Evolutionary conservation across 768 basidiomycete species (phyloP).

Genomic region (Rubroboletus satanas): DNA sequence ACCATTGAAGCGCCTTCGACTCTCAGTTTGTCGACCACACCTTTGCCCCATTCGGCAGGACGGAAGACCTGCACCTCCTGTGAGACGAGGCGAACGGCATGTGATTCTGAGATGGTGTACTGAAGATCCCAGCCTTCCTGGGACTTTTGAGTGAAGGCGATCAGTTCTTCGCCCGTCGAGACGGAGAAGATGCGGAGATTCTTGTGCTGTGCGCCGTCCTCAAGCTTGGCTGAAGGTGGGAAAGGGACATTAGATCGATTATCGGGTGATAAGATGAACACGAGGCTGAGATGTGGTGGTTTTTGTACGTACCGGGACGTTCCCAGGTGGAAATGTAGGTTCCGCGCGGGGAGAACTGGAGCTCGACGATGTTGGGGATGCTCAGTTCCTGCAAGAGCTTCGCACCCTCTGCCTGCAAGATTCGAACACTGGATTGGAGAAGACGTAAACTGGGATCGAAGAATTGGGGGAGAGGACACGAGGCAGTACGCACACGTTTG

Average conservation of each 20-base stretch:
- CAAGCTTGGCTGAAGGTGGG: constrained; percentile 61
- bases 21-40: constrained; percentile 75
- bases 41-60: constrained; percentile 76
- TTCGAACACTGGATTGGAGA: constrained; percentile 52
- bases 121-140: constrained; percentile 89
- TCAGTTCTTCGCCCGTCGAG: constrained; percentile 81
- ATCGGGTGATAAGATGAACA: constrained; percentile 16
- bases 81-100: constrained; percentile 76
- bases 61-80: constrained; percentile 81
- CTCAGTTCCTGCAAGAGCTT: constrained; percentile 72
- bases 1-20: constrained; percentile 80
- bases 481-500: constrained; percentile 55
- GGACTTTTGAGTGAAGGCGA: constrained; percentile 86
- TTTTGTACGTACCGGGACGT: constrained; percentile 57
- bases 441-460: constrained; percentile 11
- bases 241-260: constrained; percentile 12
- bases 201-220: constrained; percentile 88
- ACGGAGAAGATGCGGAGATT: constrained; percentile 90
- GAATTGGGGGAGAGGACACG: constrained; percentile 10
- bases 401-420: constrained; percentile 71
- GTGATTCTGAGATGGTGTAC: constrained; percentile 85
- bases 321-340: constrained; percentile 96
- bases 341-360: constrained; percentile 90
- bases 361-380: constrained; percentile 72
- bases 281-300: constrained; percentile 17